Evolutionary conservation across 345 rosid species (phyloP).

Genomic region (Balakata baccata): DNA sequence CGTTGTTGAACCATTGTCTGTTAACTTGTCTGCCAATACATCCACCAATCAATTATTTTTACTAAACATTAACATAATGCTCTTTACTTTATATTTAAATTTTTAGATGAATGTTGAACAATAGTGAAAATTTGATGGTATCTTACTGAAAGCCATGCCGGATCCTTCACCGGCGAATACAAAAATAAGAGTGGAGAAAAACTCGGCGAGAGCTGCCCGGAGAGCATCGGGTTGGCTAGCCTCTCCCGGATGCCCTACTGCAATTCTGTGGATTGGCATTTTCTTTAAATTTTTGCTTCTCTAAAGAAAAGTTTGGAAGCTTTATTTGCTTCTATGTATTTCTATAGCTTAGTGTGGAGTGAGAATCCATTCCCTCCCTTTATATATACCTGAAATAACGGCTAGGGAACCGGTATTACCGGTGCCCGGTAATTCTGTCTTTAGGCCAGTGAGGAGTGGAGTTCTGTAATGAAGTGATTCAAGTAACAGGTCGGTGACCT

Average conservation of each 20-base stretch:
- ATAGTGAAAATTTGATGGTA: not conserved
- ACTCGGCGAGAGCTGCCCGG: conserved; percentile 65
- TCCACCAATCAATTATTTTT: too few relatives aligned
- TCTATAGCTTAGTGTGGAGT: not conserved
- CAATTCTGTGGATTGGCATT: conserved; percentile 63
- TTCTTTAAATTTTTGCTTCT: not conserved
- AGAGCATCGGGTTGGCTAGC: conserved; percentile 63
- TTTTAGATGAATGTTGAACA: not conserved
- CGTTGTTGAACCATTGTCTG: conserved; percentile 28
- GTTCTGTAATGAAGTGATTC: not conserved
- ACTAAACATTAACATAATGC: too few relatives aligned
- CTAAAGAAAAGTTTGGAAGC: not conserved
- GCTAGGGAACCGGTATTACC: conserved; percentile 24
- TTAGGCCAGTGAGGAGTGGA: not conserved
- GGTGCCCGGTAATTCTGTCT: conserved; percentile 22
- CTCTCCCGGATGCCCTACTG: conserved; percentile 59
- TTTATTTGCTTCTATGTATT: not conserved
- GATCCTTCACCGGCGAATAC: conserved; percentile 89
- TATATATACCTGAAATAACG: conserved; percentile 33
- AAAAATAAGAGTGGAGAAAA: conserved; percentile 71
- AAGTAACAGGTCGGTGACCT: conserved; percentile 23
- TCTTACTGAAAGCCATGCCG: conserved; percentile 78
- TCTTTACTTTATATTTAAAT: too few relatives aligned
- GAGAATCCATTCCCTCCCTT: not conserved
- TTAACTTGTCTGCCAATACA: conserved; percentile 28